These are phyloP conservation scores for Pseudocercospora crystallina DNA, from an alignment of 2,329 filamentous ascomycete species.

Conservation along the genomic window DNA sequence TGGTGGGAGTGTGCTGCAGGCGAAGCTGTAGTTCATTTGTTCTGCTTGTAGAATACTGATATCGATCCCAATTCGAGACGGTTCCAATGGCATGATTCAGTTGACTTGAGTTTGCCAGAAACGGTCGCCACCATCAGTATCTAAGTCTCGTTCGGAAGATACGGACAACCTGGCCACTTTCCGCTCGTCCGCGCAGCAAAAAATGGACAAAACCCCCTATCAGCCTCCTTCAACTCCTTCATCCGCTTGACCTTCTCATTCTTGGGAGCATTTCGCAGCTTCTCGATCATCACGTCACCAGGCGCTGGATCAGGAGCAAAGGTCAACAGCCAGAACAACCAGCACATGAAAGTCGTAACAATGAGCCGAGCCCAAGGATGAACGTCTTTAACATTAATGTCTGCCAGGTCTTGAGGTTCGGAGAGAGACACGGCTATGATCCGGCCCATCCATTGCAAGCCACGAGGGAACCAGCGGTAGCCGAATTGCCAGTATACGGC, in stretches of 20 bases:
- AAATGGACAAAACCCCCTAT: slow-evolving; percentile 7
- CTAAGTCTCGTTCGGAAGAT: neutral
- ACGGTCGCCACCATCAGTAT: no score
- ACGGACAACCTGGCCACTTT: slow-evolving; percentile 2
- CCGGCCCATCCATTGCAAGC: slow-evolving; percentile 1
- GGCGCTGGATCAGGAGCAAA: slow-evolving; percentile 5
- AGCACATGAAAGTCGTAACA: slow-evolving; percentile 1
- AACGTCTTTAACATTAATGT: neutral
- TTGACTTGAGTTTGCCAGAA: no score
- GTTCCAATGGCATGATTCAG: no score
- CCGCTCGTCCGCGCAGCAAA: slow-evolving; percentile 1
- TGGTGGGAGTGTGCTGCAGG: slow-evolving; percentile 55
- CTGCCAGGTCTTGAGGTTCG: neutral
- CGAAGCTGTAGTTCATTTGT: slow-evolving; percentile 30
- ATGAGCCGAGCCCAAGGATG: neutral
- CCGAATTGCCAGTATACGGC: neutral
- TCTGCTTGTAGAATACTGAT: no score
- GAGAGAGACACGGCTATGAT: neutral
- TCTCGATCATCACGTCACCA: neutral
- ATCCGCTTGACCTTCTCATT: neutral
- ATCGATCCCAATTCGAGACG: no score
- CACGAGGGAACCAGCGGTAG: neutral
- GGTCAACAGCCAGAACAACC: slow-evolving; percentile 4
- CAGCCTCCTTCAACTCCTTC: neutral
- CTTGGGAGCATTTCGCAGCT: neutral